These are phyloP conservation scores for Amaranthus hypochondriacus DNA, from an alignment of 148 eudicot species.

Conservation along the genomic window DNA sequence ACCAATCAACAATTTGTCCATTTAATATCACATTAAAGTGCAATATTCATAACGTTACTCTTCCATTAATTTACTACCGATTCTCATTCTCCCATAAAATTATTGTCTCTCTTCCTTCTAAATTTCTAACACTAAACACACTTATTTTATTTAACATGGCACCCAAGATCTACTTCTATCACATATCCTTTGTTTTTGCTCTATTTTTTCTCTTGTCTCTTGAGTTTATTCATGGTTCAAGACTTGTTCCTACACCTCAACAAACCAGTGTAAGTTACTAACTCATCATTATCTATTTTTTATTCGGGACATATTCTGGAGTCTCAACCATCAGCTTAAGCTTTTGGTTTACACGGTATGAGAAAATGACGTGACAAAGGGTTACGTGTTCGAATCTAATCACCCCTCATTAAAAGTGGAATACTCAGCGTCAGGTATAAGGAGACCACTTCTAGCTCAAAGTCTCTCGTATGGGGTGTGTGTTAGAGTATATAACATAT, in stretches of 20 bases:
- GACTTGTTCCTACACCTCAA: neutral
- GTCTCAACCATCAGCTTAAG: no score
- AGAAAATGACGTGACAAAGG: no score
- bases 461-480: no score
- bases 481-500: no score
- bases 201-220: conserved; percentile 9
- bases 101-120: neutral
- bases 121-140: neutral
- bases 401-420: no score
- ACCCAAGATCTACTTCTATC: neutral
- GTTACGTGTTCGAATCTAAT: no score
- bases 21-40: neutral
- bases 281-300: no score
- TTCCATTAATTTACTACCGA: neutral
- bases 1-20: neutral
- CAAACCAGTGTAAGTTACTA: neutral
- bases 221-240: neutral
- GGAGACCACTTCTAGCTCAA: no score
- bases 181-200: neutral
- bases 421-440: no score
- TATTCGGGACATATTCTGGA: no score
- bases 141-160: neutral
- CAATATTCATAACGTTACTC: neutral
- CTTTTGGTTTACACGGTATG: no score
- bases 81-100: conserved; percentile 1